Percentiles rank a stretch among this genome's conserved stretches.
Conservation (phyloP, 164 flowering plant genomes). For the Protea cynaroides region DNA sequence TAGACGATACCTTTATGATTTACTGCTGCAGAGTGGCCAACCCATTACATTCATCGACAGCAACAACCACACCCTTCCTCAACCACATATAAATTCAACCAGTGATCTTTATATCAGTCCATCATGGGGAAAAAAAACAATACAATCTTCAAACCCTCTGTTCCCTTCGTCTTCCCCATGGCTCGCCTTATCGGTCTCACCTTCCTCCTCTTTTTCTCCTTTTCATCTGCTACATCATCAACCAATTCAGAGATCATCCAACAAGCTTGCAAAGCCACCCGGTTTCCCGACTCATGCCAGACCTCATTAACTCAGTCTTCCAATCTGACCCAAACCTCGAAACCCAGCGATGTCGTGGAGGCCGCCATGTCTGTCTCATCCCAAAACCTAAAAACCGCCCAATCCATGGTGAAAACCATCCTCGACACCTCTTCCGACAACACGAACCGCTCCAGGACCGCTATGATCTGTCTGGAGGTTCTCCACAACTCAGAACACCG, state of each 20-base stretch:
- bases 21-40: too few species aligned
- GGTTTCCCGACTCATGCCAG: constrained; percentile 42
- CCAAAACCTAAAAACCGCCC: constrained; percentile 44
- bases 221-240: constrained; percentile 22
- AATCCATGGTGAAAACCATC: constrained; percentile 38
- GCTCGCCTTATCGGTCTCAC: constrained; percentile 26
- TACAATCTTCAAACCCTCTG: constrained; percentile 15
- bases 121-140: too few species aligned
- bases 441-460: constrained; percentile 51
- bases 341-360: constrained; percentile 38
- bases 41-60: too few species aligned
- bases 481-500: constrained; percentile 40
- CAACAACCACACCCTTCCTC: too few species aligned
- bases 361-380: constrained; percentile 39
- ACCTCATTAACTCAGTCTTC: constrained; percentile 23
- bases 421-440: constrained; percentile 38
- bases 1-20: too few species aligned
- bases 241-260: constrained; percentile 20
- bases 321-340: constrained; percentile 22
- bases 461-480: constrained; percentile 48
- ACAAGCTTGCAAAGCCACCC: constrained; percentile 70
- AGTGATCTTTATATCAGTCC: too few species aligned
- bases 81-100: too few species aligned
- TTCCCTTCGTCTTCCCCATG: constrained; percentile 25
- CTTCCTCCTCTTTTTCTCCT: constrained; percentile 23